These are phyloP conservation scores for Digitaria exilis DNA, from an alignment of 202 grass and related monocot species.

Conservation along the genomic window DNA sequence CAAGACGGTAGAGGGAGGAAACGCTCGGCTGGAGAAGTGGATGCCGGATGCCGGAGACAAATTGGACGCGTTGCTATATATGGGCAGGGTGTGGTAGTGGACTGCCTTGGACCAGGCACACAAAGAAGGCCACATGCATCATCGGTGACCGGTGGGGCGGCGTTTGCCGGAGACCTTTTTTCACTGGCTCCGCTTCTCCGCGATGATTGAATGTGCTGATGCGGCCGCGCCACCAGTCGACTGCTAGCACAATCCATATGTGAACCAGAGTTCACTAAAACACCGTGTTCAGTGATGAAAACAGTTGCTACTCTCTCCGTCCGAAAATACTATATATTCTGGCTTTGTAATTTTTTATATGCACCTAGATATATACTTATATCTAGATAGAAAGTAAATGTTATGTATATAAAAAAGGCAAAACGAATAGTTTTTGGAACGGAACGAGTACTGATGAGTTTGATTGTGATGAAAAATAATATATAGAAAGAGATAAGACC, in stretches of 20 bases:
- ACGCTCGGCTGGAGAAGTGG: neutral
- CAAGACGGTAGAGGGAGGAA: too few relatives aligned
- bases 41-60: slow-evolving; percentile 7
- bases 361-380: too few relatives aligned
- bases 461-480: too few relatives aligned
- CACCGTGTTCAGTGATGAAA: neutral
- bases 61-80: slow-evolving; percentile 37
- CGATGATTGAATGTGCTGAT: slow-evolving; percentile 17
- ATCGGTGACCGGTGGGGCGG: slow-evolving; percentile 4
- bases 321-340: too few relatives aligned
- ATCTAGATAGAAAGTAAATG: too few relatives aligned
- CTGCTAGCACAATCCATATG: neutral
- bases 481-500: too few relatives aligned
- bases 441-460: too few relatives aligned
- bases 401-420: too few relatives aligned
- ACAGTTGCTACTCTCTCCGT: too few relatives aligned
- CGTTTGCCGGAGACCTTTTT: neutral
- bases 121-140: slow-evolving; percentile 43
- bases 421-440: too few relatives aligned
- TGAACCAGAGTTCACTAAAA: neutral
- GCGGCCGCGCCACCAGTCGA: too few relatives aligned
- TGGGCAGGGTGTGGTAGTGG: slow-evolving; percentile 24
- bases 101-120: slow-evolving; percentile 35
- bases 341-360: too few relatives aligned
- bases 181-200: neutral